Evolutionary conservation across 345 rosid genomes (phyloP).

Genomic region (Melastoma malabathricum): DNA sequence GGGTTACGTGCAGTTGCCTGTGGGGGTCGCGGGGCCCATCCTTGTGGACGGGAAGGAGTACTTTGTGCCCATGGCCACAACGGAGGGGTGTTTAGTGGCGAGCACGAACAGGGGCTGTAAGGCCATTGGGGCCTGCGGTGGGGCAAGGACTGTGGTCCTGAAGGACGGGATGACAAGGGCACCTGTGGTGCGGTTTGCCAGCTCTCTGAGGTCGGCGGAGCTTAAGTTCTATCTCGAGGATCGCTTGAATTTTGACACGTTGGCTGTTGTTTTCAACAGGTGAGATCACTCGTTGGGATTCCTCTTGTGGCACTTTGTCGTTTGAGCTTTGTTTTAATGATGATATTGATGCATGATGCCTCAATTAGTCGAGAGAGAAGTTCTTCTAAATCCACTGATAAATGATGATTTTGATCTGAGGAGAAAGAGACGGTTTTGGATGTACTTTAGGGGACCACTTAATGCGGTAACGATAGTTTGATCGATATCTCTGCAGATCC

Average conservation of each 20-base stretch:
- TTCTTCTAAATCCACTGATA: no score
- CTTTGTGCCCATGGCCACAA: conserved; percentile 76
- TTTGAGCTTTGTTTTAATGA: not conserved
- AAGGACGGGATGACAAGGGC: conserved; percentile 84
- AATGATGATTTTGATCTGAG: not conserved
- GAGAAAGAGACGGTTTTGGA: no score
- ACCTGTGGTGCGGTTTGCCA: conserved; percentile 56
- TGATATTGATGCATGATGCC: no score
- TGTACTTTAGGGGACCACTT: no score
- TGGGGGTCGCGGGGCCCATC: conserved; percentile 88
- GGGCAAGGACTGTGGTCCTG: conserved; percentile 44
- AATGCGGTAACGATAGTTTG: no score
- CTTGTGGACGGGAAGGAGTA: conserved; percentile 74
- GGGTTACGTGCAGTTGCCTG: conserved; percentile 87
- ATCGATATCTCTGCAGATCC: no score
- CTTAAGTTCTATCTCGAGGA: conserved; percentile 73
- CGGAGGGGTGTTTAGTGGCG: conserved; percentile 92
- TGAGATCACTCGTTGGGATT: no score
- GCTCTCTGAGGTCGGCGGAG: conserved; percentile 50
- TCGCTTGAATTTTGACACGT: conserved; percentile 49
- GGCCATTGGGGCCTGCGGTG: conserved; percentile 65
- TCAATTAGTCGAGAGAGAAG: no score
- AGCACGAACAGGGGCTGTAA: conserved; percentile 92
- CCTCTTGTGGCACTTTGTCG: not conserved
- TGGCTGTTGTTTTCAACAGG: conserved; percentile 66